Evolutionary conservation across 1,284 basidiomycete species (phyloP), one percentile per base, ranked within the genome.

Genomic region (Tremellales sp.): DNA sequence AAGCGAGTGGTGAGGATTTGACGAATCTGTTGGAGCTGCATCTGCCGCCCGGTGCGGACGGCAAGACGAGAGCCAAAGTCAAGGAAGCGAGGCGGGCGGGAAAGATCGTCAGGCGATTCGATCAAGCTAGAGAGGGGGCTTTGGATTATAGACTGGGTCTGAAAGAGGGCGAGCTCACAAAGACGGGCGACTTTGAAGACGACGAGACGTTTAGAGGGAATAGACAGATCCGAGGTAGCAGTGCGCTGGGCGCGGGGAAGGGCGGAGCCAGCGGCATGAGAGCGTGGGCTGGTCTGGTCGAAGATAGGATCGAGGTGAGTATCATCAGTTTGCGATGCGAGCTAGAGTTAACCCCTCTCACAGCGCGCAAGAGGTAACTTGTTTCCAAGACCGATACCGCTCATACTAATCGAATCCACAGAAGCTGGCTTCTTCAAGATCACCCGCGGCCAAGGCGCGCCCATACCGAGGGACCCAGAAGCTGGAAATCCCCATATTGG

Each of bases 401-500:
- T 6, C 18, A 25, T 40, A 24, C 18, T 13, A 14, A 16, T 14
- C 40, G 7, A 27, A 18, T 25, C 12, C 14, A 22, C 21, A 57
- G 59, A 62, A 7, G 79, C 81, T 12, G 89, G 90, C 1, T 71
- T 80, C 25, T 92, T 93, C 64, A 78, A 80, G 13, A 76, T 76
- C n/a, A 75, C 91, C 39, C 81, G 82, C 56, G 85, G 87, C 3
- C 75, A 83, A 31, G 90, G 91, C 0, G 77, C 83, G 61, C 88
- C 88, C 1, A 73, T 93, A 3, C 61, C 65, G 1, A 70, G 74
- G 3, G 76, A 80, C 36, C 74, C 72, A 2, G 84, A 87, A 43
- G 86, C 88, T 63, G 74, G 75, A 24, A 93, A 93, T 62, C 89
- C 88, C 0, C 90, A 87, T 64, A 81, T 89, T 47, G 78, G 76